Conservation (phyloP, 495 filamentous ascomycete genomes). For the Pyrenula aspistea region DNA sequence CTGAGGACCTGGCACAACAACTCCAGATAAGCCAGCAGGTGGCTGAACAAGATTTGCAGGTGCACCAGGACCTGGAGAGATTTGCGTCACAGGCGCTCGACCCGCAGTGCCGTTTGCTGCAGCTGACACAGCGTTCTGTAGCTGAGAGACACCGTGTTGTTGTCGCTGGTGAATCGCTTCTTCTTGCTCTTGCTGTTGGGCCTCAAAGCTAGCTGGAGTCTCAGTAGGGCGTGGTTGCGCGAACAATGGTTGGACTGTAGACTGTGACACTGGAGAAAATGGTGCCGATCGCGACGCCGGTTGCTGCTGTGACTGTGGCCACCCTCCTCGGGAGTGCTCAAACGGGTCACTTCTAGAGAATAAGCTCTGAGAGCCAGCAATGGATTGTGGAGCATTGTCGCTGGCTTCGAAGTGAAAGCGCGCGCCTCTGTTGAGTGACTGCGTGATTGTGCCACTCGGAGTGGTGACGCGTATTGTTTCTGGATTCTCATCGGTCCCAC, state of each 20-base stretch:
- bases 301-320: neutral
- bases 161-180: slow-evolving; percentile 59
- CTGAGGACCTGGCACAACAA: slow-evolving; percentile 39
- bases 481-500: slow-evolving; percentile 79
- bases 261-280: slow-evolving; percentile 4
- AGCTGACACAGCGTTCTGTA: slow-evolving; percentile 64
- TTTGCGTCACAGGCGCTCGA: slow-evolving; percentile 28
- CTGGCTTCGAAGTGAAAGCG: neutral
- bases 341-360: neutral
- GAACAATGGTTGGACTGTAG: slow-evolving; percentile 8
- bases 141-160: slow-evolving; percentile 67
- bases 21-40: slow-evolving; percentile 29
- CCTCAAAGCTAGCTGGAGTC: slow-evolving; percentile 17
- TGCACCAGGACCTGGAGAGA: slow-evolving; percentile 30
- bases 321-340: neutral
- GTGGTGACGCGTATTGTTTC: slow-evolving; percentile 96
- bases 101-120: slow-evolving; percentile 32
- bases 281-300: neutral
- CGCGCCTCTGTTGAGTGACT: neutral
- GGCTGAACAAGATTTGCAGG: slow-evolving; percentile 35
- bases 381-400: neutral
- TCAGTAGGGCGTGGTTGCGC: slow-evolving; percentile 8
- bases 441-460: slow-evolving; percentile 59
- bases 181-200: slow-evolving; percentile 30
- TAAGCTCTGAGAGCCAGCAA: neutral